phyloP scores from a whole-genome alignment of 106 monocot genomes.

The Acorus gramineus region DNA sequence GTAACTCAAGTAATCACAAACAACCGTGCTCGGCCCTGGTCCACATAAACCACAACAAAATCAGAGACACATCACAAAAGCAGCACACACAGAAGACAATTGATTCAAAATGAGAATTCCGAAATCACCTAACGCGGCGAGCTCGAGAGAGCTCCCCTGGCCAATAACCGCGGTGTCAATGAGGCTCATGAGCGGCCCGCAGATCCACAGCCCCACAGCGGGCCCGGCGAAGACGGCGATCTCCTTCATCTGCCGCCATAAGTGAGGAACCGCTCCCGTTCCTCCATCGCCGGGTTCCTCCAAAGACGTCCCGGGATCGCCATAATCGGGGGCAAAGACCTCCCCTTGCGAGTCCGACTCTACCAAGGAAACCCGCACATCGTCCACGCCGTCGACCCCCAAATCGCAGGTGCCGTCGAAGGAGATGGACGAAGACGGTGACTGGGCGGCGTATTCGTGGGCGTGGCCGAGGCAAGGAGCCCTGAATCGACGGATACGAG shows the following conservation, averaged over 20 bases:
- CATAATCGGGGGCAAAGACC: too few relatives aligned
- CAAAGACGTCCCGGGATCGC: too few relatives aligned
- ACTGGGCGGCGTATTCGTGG: too few relatives aligned
- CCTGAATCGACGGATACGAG: too few relatives aligned
- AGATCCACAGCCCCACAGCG: conserved; percentile 83
- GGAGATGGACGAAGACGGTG: too few relatives aligned
- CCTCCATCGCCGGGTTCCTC: too few relatives aligned
- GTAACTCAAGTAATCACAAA: conserved; percentile 77
- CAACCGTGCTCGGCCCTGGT: conserved; percentile 79
- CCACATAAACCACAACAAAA: background rate
- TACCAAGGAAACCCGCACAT: too few relatives aligned
- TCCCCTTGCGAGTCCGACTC: too few relatives aligned
- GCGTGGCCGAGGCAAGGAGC: too few relatives aligned
- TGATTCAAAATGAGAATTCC: background rate
- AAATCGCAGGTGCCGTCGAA: too few relatives aligned
- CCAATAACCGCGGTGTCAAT: conserved; percentile 96
- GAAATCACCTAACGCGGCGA: conserved; percentile 65
- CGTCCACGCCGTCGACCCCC: too few relatives aligned
- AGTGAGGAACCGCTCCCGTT: background rate
- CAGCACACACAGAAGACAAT: background rate
- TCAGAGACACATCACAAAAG: background rate
- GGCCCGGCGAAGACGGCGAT: conserved; percentile 82
- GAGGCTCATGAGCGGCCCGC: conserved; percentile 94
- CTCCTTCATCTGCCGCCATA: conserved; percentile 82
- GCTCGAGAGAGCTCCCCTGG: conserved; percentile 80